A percentile compares a stretch with the other conserved stretches of the same genome.
Evolutionary conservation across 176 grass and related monocot genomes (phyloP).

Genomic region (Microstegium vimineum): DNA sequence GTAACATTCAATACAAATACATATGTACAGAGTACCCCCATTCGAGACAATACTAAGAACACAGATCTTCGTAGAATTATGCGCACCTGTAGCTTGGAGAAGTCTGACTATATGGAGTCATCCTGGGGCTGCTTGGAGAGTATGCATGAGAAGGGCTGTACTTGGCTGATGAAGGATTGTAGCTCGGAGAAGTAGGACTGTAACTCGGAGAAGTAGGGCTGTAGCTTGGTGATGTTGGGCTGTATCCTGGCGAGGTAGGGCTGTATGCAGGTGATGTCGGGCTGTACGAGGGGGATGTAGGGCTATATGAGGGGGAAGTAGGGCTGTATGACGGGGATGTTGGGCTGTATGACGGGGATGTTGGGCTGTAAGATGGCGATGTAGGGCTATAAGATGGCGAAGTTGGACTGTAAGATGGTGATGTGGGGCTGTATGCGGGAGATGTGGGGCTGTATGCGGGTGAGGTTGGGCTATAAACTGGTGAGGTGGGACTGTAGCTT

Average conservation of each 20-base stretch:
- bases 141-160: slow-evolving; percentile 68
- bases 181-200: slow-evolving; percentile 72
- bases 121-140: slow-evolving; percentile 74
- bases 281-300: slow-evolving; percentile 67
- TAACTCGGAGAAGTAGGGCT: slow-evolving; percentile 53
- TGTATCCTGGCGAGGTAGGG: slow-evolving; percentile 70
- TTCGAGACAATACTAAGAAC: background rate
- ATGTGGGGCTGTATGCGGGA: slow-evolving; percentile 53
- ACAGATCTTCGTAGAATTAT: background rate
- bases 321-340: slow-evolving; percentile 51
- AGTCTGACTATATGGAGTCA: slow-evolving; percentile 65
- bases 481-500: slow-evolving; percentile 62
- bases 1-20: background rate
- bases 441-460: slow-evolving; percentile 64
- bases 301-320: slow-evolving; percentile 56
- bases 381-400: slow-evolving; percentile 55
- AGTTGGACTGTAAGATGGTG: slow-evolving; percentile 46
- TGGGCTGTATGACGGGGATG: slow-evolving; percentile 50
- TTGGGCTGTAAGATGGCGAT: slow-evolving; percentile 46
- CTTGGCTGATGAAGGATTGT: slow-evolving; percentile 68
- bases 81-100: slow-evolving; percentile 77
- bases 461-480: slow-evolving; percentile 55
- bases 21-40: background rate
- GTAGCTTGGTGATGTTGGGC: slow-evolving; percentile 61
- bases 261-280: slow-evolving; percentile 77